Conservation (phyloP, 305 asterid genomes). For the Plantago coronopus region DNA sequence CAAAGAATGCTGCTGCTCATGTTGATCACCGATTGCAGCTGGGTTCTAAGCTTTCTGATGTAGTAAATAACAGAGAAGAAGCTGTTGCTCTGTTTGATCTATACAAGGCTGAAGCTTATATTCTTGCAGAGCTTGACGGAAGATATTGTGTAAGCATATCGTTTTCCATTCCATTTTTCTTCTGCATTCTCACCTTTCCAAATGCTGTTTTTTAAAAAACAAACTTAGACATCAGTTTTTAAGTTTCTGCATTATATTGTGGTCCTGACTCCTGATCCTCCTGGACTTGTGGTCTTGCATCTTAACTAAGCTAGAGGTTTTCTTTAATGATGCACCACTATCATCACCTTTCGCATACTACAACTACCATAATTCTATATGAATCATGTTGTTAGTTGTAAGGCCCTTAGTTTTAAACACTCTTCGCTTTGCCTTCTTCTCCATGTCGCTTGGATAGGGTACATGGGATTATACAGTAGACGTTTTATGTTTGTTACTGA, state of each 20-base stretch:
- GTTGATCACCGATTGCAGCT: constrained; percentile 63
- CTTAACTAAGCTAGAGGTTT: not conserved
- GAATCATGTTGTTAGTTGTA: no score
- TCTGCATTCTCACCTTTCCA: constrained; percentile 11
- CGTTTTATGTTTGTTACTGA: no score
- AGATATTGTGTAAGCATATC: constrained; percentile 65
- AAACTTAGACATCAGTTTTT: no score
- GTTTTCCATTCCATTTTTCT: constrained; percentile 3
- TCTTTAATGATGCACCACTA: no score
- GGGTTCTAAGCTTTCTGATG: constrained; percentile 72
- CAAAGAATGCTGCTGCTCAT: constrained; percentile 78
- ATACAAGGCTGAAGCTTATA: constrained; percentile 69
- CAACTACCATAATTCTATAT: no score
- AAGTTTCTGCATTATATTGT: not conserved
- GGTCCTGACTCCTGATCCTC: not conserved
- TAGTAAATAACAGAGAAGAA: constrained; percentile 65
- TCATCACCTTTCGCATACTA: no score
- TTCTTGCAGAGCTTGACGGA: constrained; percentile 68
- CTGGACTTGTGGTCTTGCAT: no score
- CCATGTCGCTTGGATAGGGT: no score
- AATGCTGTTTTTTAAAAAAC: not conserved
- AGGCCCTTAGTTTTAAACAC: no score
- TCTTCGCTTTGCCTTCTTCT: no score
- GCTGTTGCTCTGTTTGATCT: constrained; percentile 58
- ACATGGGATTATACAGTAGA: no score